Conservation (phyloP, 2,329 filamentous ascomycete genomes). For the Chaetomiaceae sp. region DNA sequence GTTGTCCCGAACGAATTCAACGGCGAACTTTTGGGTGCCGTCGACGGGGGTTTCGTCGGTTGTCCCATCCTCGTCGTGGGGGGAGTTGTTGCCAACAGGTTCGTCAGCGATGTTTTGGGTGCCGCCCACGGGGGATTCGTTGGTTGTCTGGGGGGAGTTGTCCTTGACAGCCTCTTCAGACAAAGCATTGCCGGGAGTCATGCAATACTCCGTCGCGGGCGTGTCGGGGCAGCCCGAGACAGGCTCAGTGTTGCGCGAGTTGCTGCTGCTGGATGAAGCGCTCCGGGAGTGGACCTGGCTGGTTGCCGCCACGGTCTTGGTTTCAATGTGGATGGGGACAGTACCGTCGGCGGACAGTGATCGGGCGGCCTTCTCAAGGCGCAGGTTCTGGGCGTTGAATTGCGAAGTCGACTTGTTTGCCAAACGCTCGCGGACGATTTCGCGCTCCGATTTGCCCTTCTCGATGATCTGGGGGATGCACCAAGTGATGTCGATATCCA, state of each 20-base stretch:
- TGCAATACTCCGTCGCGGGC: not conserved
- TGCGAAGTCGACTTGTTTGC: not conserved
- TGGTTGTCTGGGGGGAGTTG: not conserved
- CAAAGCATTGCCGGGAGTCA: not conserved
- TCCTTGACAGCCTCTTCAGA: not conserved
- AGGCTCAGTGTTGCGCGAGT: too few species aligned
- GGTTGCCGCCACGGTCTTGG: not conserved
- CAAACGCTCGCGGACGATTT: not conserved
- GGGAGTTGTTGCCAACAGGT: not conserved
- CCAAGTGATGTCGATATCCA: constrained; percentile 9
- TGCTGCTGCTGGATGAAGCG: constrained; percentile 3
- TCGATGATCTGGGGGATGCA: constrained; percentile 5
- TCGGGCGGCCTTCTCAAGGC: constrained; percentile 5
- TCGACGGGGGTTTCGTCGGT: not conserved
- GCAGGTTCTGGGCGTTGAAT: not conserved
- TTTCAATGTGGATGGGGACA: not conserved
- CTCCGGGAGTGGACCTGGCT: constrained; percentile 4
- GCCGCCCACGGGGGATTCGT: not conserved
- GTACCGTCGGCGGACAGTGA: not conserved
- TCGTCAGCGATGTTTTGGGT: not conserved
- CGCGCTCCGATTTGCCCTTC: not conserved
- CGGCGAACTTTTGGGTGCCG: not conserved
- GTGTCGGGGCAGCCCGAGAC: constrained; percentile 3
- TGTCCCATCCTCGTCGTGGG: not conserved
- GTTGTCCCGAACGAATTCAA: not conserved